Evolutionary conservation across 1,139 yeast species (phyloP).

Genomic region (Candida smagusa): DNA sequence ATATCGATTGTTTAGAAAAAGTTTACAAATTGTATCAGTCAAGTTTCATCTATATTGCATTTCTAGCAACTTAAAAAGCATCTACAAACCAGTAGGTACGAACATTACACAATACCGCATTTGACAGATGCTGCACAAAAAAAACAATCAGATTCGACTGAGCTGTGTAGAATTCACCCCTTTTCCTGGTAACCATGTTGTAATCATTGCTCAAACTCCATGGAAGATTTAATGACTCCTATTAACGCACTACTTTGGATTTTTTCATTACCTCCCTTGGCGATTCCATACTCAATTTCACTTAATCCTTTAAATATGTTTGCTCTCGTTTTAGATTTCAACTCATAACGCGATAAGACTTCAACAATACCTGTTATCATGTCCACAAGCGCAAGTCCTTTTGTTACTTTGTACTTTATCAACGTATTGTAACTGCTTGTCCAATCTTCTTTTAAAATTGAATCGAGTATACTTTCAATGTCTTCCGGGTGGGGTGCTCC

Average conservation of each 20-base stretch:
- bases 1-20: too few species aligned
- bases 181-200: not conserved
- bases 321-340: constrained; percentile 60
- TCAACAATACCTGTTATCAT: constrained; percentile 73
- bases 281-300: constrained; percentile 86
- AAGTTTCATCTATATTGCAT: too few species aligned
- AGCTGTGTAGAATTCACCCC: not conserved
- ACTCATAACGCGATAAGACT: constrained; percentile 62
- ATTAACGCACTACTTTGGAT: constrained; percentile 88
- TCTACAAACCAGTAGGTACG: too few species aligned
- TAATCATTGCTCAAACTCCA: constrained; percentile 25
- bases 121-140: constrained; percentile 5
- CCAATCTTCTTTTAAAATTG: constrained; percentile 87
- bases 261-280: constrained; percentile 89
- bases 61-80: too few species aligned
- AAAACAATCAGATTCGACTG: not conserved
- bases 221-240: constrained; percentile 73
- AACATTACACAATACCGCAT: constrained; percentile 1
- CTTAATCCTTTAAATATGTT: constrained; percentile 66
- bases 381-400: constrained; percentile 90
- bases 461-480: constrained; percentile 67
- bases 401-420: constrained; percentile 56
- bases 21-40: too few species aligned
- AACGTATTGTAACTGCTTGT: constrained; percentile 69
- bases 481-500: constrained; percentile 95